These are phyloP conservation scores for Psilocybe cyanescens DNA, from an alignment of 768 basidiomycete genomes.

Conservation along the genomic window DNA sequence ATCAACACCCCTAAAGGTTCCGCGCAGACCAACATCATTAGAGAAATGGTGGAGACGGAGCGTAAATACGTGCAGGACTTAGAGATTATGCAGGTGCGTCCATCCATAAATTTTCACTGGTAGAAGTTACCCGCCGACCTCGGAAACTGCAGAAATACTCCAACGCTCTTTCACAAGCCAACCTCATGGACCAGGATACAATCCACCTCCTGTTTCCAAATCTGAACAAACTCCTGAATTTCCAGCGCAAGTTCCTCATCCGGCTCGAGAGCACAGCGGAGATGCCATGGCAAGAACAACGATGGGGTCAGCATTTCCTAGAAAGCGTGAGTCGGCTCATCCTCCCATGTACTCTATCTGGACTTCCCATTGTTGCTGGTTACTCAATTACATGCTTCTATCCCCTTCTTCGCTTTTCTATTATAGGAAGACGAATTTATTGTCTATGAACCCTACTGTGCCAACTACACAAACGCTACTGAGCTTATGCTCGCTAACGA, in stretches of 20 bases:
- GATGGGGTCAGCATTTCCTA: slow-evolving; percentile 86
- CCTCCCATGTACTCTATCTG: slow-evolving; percentile 40
- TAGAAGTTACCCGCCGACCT: slow-evolving; percentile 19
- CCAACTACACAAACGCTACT: slow-evolving; percentile 88
- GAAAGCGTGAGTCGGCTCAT: slow-evolving; percentile 67
- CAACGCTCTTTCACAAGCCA: slow-evolving; percentile 77
- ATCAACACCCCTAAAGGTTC: slow-evolving; percentile 63
- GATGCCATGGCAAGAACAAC: slow-evolving; percentile 80
- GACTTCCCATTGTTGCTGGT: slow-evolving; percentile 44
- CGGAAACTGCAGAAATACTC: slow-evolving; percentile 76
- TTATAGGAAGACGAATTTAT: slow-evolving; percentile 94
- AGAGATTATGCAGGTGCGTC: slow-evolving; percentile 90
- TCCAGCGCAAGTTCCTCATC: slow-evolving; percentile 93
- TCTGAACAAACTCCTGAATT: slow-evolving; percentile 93
- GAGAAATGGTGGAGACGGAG: slow-evolving; percentile 94
- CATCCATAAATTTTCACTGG: slow-evolving; percentile 11
- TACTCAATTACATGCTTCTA: slow-evolving; percentile 32
- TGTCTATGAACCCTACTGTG: slow-evolving; percentile 97
- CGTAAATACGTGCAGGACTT: slow-evolving; percentile 96
- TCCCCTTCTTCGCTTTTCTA: slow-evolving; percentile 35
- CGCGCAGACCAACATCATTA: slow-evolving; percentile 76
- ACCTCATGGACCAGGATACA: slow-evolving; percentile 91
- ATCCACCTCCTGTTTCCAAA: slow-evolving; percentile 96
- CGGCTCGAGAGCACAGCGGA: slow-evolving; percentile 86
- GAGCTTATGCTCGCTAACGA: slow-evolving; percentile 87